phyloP scores from a whole-genome alignment of 1,284 basidiomycete genomes.

The Irpex rosettiformis region DNA sequence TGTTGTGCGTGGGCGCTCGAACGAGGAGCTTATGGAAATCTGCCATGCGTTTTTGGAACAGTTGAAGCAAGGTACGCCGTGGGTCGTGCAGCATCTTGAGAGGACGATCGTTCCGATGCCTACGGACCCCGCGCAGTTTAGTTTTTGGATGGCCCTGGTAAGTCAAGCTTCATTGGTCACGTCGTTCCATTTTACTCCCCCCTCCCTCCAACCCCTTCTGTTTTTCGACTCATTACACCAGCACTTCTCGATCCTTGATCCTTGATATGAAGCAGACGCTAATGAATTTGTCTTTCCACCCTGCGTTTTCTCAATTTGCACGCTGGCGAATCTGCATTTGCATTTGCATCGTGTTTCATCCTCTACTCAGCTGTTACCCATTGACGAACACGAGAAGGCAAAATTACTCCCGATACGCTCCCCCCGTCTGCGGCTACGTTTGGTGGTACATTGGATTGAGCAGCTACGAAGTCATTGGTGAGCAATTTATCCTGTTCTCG shows the following conservation, averaged over 20 bases:
- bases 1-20: conserved; percentile 28
- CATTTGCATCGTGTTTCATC: background rate
- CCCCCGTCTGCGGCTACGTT: conserved; percentile 70
- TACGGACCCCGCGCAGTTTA: conserved; percentile 65
- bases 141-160: conserved; percentile 87
- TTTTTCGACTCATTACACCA: too few relatives aligned
- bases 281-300: background rate
- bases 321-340: too few relatives aligned
- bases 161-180: conserved; percentile 19
- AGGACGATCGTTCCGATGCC: conserved; percentile 72
- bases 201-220: too few relatives aligned
- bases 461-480: conserved; percentile 69
- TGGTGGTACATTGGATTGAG: conserved; percentile 95
- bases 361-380: conserved; percentile 71
- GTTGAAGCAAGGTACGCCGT: conserved; percentile 79
- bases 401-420: conserved; percentile 90
- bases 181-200: conserved; percentile 6
- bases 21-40: conserved; percentile 67
- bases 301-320: too few relatives aligned
- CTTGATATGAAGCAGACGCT: background rate
- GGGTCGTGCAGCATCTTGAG: conserved; percentile 87
- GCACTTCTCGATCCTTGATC: background rate
- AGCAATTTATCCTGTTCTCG: conserved; percentile 18
- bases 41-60: conserved; percentile 82
- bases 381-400: conserved; percentile 92